These are phyloP conservation scores for Starmerella asiatica DNA, from an alignment of 805 yeast species.

Conservation along the genomic window DNA sequence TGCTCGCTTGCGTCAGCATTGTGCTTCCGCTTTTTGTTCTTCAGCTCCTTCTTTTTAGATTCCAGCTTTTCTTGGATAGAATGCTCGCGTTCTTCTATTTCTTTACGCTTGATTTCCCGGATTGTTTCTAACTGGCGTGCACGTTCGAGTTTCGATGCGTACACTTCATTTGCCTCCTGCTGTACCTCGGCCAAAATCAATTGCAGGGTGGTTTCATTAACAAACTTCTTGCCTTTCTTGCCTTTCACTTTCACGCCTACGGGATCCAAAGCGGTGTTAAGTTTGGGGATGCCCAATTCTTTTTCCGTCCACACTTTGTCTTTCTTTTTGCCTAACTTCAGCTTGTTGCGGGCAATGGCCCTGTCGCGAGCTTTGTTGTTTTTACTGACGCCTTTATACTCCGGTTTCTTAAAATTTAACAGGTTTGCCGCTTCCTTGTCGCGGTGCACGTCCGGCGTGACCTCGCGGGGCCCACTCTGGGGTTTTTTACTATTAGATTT, in stretches of 20 bases:
- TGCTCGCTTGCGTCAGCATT: background rate
- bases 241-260: conserved; percentile 68
- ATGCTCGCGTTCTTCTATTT: conserved; percentile 71
- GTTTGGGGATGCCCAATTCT: conserved; percentile 62
- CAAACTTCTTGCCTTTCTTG: conserved; percentile 55
- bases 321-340: conserved; percentile 18
- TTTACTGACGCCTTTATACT: conserved; percentile 20
- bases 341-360: conserved; percentile 12
- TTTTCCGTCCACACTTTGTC: conserved; percentile 47
- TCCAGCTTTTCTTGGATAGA: conserved; percentile 57
- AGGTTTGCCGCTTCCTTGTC: conserved; percentile 20
- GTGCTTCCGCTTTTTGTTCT: conserved; percentile 29
- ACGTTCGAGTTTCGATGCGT: conserved; percentile 82
- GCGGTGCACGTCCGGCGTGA: conserved; percentile 20
- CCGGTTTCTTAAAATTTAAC: conserved; percentile 19
- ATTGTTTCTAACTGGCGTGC: conserved; percentile 80
- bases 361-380: conserved; percentile 22
- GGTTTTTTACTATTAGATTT: conserved; percentile 13
- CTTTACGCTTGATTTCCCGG: conserved; percentile 73
- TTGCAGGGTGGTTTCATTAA: conserved; percentile 54
- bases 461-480: conserved; percentile 17
- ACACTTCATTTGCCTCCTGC: conserved; percentile 61
- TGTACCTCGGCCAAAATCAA: conserved; percentile 70
- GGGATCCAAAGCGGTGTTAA: conserved; percentile 74
- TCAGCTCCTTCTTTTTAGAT: conserved; percentile 63